Evolutionary conservation across 257 asterid species (phyloP).

Genomic region (Capsicum pubescens): DNA sequence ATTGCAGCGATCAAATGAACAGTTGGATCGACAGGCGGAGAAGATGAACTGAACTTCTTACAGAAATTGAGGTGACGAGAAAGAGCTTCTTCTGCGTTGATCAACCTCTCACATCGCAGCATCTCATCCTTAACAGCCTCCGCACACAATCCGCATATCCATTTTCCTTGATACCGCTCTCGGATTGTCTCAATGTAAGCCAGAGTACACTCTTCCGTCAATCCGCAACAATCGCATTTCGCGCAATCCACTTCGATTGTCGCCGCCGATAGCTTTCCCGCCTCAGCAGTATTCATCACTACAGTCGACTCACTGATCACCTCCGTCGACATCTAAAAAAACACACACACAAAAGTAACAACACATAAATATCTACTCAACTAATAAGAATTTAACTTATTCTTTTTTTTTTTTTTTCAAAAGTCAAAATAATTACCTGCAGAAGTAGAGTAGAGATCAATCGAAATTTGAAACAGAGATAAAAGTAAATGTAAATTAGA

Average conservation of each 20-base stretch:
- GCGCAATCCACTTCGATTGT: constrained; percentile 49
- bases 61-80: constrained; percentile 71
- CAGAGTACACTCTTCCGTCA: constrained; percentile 66
- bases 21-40: constrained; percentile 59
- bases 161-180: constrained; percentile 57
- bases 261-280: constrained; percentile 15
- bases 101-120: constrained; percentile 58
- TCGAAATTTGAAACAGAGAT: background rate
- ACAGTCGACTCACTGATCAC: constrained; percentile 44
- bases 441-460: constrained; percentile 18
- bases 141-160: constrained; percentile 67
- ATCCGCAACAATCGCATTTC: constrained; percentile 63
- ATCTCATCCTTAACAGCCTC: constrained; percentile 70
- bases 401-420: background rate
- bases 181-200: constrained; percentile 56
- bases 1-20: constrained; percentile 62
- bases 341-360: background rate
- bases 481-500: constrained; percentile 11
- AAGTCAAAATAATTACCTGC: background rate
- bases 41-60: constrained; percentile 57
- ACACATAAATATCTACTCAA: background rate
- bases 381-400: background rate
- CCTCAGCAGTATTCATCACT: constrained; percentile 41
- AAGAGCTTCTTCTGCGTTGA: constrained; percentile 71
- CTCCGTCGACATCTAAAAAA: constrained; percentile 43